Conservation (phyloP, 2,329 filamentous ascomycete species). For the Chaetomiaceae sp. region DNA sequence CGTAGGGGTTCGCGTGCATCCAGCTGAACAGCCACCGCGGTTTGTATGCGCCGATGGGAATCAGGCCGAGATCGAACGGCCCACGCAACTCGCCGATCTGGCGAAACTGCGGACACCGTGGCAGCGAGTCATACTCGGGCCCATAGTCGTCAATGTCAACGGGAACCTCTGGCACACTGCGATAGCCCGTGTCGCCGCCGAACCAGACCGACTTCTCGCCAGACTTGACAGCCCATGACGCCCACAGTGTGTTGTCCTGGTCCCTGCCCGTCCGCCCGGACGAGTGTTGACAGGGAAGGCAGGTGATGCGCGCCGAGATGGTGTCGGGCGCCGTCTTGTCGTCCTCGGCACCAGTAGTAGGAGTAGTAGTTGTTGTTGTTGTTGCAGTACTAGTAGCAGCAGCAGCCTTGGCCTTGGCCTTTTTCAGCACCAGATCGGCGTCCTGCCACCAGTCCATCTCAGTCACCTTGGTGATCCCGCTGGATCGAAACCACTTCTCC, state of each 20-base stretch:
- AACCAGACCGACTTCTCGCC: conserved; percentile 80
- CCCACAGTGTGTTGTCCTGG: conserved; percentile 75
- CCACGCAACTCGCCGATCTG: conserved; percentile 76
- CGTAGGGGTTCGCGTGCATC: conserved; percentile 82
- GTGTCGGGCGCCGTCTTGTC: conserved; percentile 32
- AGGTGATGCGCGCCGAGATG: conserved; percentile 70
- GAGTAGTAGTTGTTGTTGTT: background rate
- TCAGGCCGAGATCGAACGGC: conserved; percentile 85
- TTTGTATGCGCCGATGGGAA: conserved; percentile 88
- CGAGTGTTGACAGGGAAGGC: conserved; percentile 80
- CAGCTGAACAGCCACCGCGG: conserved; percentile 68
- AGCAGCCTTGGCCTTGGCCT: conserved; percentile 16
- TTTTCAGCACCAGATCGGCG: conserved; percentile 60
- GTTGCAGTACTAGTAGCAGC: no score
- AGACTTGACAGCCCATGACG: conserved; percentile 75
- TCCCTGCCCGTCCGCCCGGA: conserved; percentile 67
- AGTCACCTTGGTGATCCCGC: conserved; percentile 70
- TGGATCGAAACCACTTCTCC: conserved; percentile 71
- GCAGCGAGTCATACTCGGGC: conserved; percentile 60
- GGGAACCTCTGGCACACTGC: conserved; percentile 64
- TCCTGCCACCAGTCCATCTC: conserved; percentile 97
- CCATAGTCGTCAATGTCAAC: conserved; percentile 65
- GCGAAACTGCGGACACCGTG: conserved; percentile 76
- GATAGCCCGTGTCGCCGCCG: conserved; percentile 86
- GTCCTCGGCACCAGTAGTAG: background rate